Percentiles rank a stretch among this genome's conserved stretches.
phyloP scores from a whole-genome alignment of 768 basidiomycete genomes.

The Fomitopsis pulvina region DNA sequence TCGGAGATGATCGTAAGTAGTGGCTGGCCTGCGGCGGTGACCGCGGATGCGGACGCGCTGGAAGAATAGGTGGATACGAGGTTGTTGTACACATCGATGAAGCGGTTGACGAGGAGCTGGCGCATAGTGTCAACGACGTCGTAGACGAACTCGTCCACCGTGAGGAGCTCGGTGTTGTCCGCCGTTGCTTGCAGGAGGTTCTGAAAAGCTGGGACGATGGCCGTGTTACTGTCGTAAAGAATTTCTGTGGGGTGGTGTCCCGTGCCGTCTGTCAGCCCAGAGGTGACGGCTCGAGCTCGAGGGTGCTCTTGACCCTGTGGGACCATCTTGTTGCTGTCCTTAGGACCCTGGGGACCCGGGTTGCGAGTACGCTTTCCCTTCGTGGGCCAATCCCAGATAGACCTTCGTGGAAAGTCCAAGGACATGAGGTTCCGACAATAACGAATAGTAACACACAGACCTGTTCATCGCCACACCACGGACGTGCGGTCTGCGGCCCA shows the following conservation, averaged over 20 bases:
- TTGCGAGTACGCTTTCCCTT: constrained; percentile 63
- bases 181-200: constrained; percentile 16
- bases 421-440: neutral
- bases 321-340: constrained; percentile 87
- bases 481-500: constrained; percentile 78
- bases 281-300: constrained; percentile 28
- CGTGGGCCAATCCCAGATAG: constrained; percentile 88
- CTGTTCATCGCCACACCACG: constrained; percentile 98
- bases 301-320: constrained; percentile 32
- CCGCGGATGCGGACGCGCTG: constrained; percentile 13
- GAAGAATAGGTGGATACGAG: constrained; percentile 23
- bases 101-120: constrained; percentile 33
- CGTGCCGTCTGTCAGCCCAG: constrained; percentile 26
- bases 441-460: constrained; percentile 34
- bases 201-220: constrained; percentile 18
- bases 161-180: constrained; percentile 10
- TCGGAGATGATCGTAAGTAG: constrained; percentile 26
- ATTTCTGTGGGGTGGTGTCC: constrained; percentile 28
- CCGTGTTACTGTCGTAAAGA: constrained; percentile 31
- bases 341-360: constrained; percentile 35
- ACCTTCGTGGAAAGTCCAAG: constrained; percentile 80
- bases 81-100: constrained; percentile 26
- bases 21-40: constrained; percentile 20
- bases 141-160: constrained; percentile 29
- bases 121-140: constrained; percentile 35